These are phyloP conservation scores for Kalanchoe fedtschenkoi DNA, from an alignment of 164 flowering plant species.

Conservation along the genomic window DNA sequence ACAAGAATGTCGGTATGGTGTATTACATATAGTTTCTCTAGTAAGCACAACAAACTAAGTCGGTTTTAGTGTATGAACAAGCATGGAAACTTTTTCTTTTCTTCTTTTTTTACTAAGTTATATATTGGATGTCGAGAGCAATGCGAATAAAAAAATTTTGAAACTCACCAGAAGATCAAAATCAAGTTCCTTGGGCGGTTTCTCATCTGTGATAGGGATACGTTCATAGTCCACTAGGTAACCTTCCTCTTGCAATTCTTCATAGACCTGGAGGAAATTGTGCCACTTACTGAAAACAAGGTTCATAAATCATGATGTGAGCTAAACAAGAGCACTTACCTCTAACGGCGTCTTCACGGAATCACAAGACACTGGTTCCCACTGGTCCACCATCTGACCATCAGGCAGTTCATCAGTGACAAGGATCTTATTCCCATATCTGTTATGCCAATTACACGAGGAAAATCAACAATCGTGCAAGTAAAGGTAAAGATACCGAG, in stretches of 20 bases:
- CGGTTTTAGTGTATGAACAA: background rate
- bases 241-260: conserved; percentile 59
- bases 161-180: conserved; percentile 80
- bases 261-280: conserved; percentile 48
- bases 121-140: no score
- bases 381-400: conserved; percentile 99
- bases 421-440: conserved; percentile 98
- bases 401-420: conserved; percentile 98
- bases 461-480: conserved; percentile 18
- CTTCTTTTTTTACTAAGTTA: background rate
- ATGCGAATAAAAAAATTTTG: background rate
- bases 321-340: conserved; percentile 26
- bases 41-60: background rate
- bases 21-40: background rate
- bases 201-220: conserved; percentile 92
- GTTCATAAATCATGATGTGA: background rate
- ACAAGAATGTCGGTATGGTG: conserved; percentile 1
- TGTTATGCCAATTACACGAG: conserved; percentile 28
- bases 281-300: background rate
- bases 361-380: conserved; percentile 79
- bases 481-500: conserved; percentile 1
- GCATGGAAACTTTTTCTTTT: background rate
- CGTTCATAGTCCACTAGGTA: conserved; percentile 89
- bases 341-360: conserved; percentile 84
- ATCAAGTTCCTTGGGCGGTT: conserved; percentile 87